Evolutionary conservation across 805 yeast species (phyloP).

Genomic region (Candida takata): DNA sequence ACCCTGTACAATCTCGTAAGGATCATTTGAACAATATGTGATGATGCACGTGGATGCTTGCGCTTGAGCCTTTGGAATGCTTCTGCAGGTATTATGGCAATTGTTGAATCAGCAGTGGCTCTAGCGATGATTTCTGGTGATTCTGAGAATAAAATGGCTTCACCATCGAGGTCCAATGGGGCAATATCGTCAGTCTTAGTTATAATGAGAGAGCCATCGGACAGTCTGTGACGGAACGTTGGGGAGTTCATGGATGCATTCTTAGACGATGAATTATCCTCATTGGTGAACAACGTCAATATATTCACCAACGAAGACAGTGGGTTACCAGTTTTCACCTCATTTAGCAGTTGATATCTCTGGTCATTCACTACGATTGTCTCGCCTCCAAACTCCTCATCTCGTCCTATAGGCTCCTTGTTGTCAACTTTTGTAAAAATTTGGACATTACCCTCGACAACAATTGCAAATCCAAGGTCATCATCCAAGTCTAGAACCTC

Average conservation of each 20-base stretch:
- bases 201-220: background rate
- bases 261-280: constrained; percentile 14
- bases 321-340: constrained; percentile 78
- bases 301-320: constrained; percentile 78
- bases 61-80: constrained; percentile 67
- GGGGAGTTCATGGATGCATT: constrained; percentile 6
- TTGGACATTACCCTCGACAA: constrained; percentile 85
- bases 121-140: constrained; percentile 50
- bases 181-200: constrained; percentile 10
- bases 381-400: constrained; percentile 23
- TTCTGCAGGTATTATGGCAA: constrained; percentile 84
- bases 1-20: constrained; percentile 81
- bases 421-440: constrained; percentile 55
- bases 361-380: constrained; percentile 46
- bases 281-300: constrained; percentile 61
- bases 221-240: background rate
- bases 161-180: constrained; percentile 13
- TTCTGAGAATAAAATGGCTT: background rate
- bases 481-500: constrained; percentile 72
- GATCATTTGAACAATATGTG: constrained; percentile 92
- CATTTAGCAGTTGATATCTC: constrained; percentile 68
- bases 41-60: constrained; percentile 81
- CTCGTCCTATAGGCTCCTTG: constrained; percentile 10
- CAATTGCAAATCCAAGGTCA: constrained; percentile 79
- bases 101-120: constrained; percentile 70